These are phyloP conservation scores for Achaetomiella virescens DNA, from an alignment of 495 filamentous ascomycete genomes.

Conservation along the genomic window DNA sequence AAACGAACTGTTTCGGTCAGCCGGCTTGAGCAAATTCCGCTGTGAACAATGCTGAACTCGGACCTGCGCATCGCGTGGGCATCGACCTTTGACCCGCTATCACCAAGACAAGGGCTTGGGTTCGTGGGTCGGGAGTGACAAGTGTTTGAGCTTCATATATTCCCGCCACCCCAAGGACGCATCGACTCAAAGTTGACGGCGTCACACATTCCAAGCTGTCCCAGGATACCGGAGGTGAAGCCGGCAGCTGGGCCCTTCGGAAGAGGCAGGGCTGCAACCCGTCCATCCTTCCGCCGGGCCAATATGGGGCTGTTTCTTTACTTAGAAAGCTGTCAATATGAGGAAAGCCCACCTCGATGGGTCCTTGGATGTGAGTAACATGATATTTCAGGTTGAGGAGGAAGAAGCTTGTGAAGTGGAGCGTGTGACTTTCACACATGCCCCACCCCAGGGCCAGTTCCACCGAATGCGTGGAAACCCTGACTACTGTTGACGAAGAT, in stretches of 20 bases:
- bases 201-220: slow-evolving; percentile 8
- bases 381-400: slow-evolving; percentile 16
- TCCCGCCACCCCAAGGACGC: too few relatives aligned
- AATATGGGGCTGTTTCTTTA: slow-evolving; percentile 29
- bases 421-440: background rate
- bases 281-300: slow-evolving; percentile 2
- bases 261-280: slow-evolving; percentile 28
- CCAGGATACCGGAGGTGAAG: slow-evolving; percentile 10
- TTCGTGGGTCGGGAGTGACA: too few relatives aligned
- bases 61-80: too few relatives aligned
- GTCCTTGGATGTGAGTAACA: slow-evolving; percentile 19
- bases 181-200: too few relatives aligned
- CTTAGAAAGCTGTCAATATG: slow-evolving; percentile 26
- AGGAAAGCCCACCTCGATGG: background rate
- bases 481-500: too few relatives aligned
- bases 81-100: too few relatives aligned
- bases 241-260: slow-evolving; percentile 8
- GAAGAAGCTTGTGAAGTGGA: slow-evolving; percentile 10
- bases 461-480: background rate
- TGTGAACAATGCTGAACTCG: background rate
- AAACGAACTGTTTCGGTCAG: slow-evolving; percentile 12
- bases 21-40: background rate
- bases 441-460: background rate
- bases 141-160: too few relatives aligned
- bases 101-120: too few relatives aligned